Evolutionary conservation across 2,329 filamentous ascomycete genomes (phyloP).

Genomic region (Xenoacremonium recifei): DNA sequence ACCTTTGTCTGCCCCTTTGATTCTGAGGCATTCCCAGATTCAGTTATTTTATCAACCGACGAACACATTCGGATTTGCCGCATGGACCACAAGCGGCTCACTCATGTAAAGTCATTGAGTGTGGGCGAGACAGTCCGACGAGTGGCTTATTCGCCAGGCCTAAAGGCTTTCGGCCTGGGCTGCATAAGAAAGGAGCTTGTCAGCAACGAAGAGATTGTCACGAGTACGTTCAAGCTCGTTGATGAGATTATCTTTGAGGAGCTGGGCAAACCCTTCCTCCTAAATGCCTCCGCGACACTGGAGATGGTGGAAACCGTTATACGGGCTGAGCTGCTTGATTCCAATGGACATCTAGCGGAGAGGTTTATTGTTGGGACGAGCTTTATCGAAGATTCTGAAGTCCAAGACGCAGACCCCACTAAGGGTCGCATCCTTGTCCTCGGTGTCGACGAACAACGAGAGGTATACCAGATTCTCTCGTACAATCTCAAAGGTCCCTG

Average conservation of each 20-base stretch:
- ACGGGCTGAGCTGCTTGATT: slow-evolving; percentile 66
- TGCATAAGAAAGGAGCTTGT: slow-evolving; percentile 75
- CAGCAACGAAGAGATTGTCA: slow-evolving; percentile 70
- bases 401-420: slow-evolving; percentile 43
- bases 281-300: slow-evolving; percentile 47
- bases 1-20: slow-evolving; percentile 81
- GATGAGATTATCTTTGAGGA: slow-evolving; percentile 86
- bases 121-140: slow-evolving; percentile 82
- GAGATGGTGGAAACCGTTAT: slow-evolving; percentile 88
- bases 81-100: slow-evolving; percentile 82
- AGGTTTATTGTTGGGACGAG: slow-evolving; percentile 91
- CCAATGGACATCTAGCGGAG: slow-evolving; percentile 59
- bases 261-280: slow-evolving; percentile 64
- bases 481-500: slow-evolving; percentile 76
- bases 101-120: slow-evolving; percentile 78
- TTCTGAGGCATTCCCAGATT: slow-evolving; percentile 73
- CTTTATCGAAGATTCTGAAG: slow-evolving; percentile 63
- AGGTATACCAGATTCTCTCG: slow-evolving; percentile 69
- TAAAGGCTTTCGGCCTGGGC: slow-evolving; percentile 83
- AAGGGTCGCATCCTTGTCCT: slow-evolving; percentile 80
- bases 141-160: slow-evolving; percentile 76
- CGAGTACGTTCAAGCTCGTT: slow-evolving; percentile 81
- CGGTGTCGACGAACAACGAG: slow-evolving; percentile 73
- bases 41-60: slow-evolving; percentile 78
- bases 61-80: slow-evolving; percentile 74